Percentiles rank a stretch among this genome's conserved stretches.
These are phyloP conservation scores for Saccharomyces eubayanus DNA, from an alignment of 805 yeast genomes.

Conservation along the genomic window DNA sequence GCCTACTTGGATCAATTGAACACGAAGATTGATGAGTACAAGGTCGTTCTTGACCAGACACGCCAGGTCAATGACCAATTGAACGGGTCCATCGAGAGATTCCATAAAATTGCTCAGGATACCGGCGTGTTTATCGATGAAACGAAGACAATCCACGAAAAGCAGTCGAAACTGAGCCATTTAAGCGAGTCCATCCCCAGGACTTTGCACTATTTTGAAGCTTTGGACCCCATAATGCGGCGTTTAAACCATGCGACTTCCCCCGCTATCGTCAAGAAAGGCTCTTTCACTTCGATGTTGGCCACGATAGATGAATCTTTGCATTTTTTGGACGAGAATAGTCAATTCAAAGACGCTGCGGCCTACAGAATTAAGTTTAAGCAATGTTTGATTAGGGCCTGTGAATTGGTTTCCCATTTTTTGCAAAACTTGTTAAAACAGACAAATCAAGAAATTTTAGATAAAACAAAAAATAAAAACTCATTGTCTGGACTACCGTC, in stretches of 20 bases:
- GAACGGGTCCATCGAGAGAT: constrained; percentile 26
- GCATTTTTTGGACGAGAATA: constrained; percentile 45
- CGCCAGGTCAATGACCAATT: constrained; percentile 28
- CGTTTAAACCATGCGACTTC: constrained; percentile 63
- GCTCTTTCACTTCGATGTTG: constrained; percentile 48
- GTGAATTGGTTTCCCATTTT: constrained; percentile 66
- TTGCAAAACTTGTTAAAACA: constrained; percentile 37
- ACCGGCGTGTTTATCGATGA: constrained; percentile 36
- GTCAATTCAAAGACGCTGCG: constrained; percentile 62
- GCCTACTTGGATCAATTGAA: constrained; percentile 16
- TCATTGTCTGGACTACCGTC: constrained; percentile 12
- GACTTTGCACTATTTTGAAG: constrained; percentile 58
- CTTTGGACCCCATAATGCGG: constrained; percentile 60
- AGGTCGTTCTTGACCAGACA: constrained; percentile 34
- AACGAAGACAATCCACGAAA: constrained; percentile 37
- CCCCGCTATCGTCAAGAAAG: constrained; percentile 48
- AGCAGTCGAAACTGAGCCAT: constrained; percentile 40
- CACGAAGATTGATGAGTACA: constrained; percentile 35
- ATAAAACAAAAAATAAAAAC: constrained; percentile 18
- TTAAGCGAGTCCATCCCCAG: constrained; percentile 51
- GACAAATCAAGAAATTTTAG: constrained; percentile 25
- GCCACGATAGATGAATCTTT: constrained; percentile 58
- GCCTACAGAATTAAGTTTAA: constrained; percentile 63
- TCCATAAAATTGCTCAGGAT: constrained; percentile 26
- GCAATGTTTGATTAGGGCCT: constrained; percentile 75